phyloP scores from a whole-genome alignment of 371 early-diverging fungal genomes.

The Saksenaea vasiformis region DNA sequence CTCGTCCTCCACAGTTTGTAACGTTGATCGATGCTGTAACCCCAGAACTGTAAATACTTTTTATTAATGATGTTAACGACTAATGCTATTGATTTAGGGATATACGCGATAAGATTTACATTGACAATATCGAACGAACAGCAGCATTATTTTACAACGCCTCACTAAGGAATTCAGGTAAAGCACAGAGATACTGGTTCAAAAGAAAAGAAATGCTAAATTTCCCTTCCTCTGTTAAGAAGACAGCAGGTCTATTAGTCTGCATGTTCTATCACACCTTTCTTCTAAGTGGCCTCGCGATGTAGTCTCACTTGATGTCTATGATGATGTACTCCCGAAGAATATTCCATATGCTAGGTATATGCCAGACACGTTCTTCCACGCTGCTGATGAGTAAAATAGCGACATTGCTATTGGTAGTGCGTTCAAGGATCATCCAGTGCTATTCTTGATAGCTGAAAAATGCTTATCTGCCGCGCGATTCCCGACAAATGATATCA shows the following conservation, averaged over 20 bases:
- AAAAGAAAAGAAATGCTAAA: background rate
- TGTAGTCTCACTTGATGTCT: constrained; percentile 27
- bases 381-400: background rate
- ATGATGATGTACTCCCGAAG: constrained; percentile 41
- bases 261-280: constrained; percentile 23
- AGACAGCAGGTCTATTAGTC: constrained; percentile 16
- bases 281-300: constrained; percentile 31
- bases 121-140: constrained; percentile 42
- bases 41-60: constrained; percentile 20
- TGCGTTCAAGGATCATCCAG: constrained; percentile 51
- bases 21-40: constrained; percentile 17
- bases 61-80: background rate
- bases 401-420: constrained; percentile 47
- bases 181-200: background rate
- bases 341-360: constrained; percentile 39
- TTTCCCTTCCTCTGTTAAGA: constrained; percentile 7
- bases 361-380: background rate
- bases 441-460: constrained; percentile 36
- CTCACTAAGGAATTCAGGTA: constrained; percentile 9
- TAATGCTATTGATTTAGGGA: constrained; percentile 16
- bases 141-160: constrained; percentile 30
- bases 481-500: constrained; percentile 25
- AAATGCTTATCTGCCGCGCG: constrained; percentile 21
- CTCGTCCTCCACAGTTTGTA: constrained; percentile 40
- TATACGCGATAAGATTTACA: constrained; percentile 34